Base-by-base conservation (phyloP, 805 yeast species). In the Suhomyces xylopsoci region DNA sequence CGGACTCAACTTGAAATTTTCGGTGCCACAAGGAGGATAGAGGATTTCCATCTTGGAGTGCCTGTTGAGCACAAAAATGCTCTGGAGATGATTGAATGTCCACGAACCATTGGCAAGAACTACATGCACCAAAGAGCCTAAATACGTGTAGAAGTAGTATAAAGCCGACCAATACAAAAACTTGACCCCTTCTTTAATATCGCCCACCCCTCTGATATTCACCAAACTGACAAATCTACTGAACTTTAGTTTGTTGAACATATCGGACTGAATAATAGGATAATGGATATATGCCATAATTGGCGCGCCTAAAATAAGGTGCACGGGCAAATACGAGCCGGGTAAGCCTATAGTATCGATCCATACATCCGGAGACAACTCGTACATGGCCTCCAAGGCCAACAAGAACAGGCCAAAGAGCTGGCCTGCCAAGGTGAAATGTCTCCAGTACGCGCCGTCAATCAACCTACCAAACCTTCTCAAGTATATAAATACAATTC, bases 261-360 rank as follows among this genome's bases (percentile, higher is more conserved):
- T 94, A 59, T 93, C 98, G 25, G 74, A 70, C 43, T 96, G 96
- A 32, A 94, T 84, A 15, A 92, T 82, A 1, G 99, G 99, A 72
- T 88, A 94, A 70, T 94, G 99, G n/a, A 90, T 89, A 63, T 94
- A 94, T 0, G 97, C 83, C 22, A 87, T 71, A 25, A 94, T 80
- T 0, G 99, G 99, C 26, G 90, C 73, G 55, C 79, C 78, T 36
- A 88, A 75, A 46, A 82, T 69, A 57, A 73, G 64, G 20, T 78
- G 67, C 0, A 88, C 83, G 20, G 87, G 63, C 1, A 90, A 88
- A 67, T 91, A 93, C 22, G 87, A 73, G 53, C 93, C 94, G 3
- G 99, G 97, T 50, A 88, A 83, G 0, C 99, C 99, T 81, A 90
- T 86, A 1, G 99, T 92, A 64, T 94, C 99, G 34, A 94, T 78